Base-by-base conservation (phyloP, 345 rosid genomes). In the Melaleuca alternifolia region DNA sequence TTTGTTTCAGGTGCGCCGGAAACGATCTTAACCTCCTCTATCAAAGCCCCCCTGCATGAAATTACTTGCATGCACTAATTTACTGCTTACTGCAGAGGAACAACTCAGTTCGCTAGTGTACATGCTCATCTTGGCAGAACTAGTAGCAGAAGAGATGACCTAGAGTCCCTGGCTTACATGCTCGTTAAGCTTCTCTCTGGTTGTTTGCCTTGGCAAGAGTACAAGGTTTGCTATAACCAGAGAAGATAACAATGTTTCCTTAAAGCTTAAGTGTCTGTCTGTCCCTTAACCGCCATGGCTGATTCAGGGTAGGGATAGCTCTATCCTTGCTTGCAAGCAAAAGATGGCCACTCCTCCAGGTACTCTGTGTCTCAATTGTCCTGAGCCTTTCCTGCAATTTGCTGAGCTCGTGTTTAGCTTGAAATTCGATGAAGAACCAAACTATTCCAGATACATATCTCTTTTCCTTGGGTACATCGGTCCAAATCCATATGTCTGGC, bases 331-430 rank as follows among this genome's bases (percentile, higher is more conserved):
- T 44, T 86, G 87, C 87, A 81, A 86, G 62, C 82, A 86, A 57
- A 81, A 86, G 84, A 86, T 86, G 87, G 84, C 84, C 33, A 86
- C 76, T 37, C 82, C 87, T 81, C 87, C 85, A 14, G 85, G 56
- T 41, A 86, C 51, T 81, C 84, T 86, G 20, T 79, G 87, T 76
- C n/a, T 48, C 87, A 46, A 77, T 10, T 56, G 84, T 56, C 87
- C 84, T 24, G 18, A 53, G 51, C 87, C 84, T 15, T 57, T 86
- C 65, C 77, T 54, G 76, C 57, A 53, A 48, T 86, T 86, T 48
- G 16, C 50, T 12, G 87, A 81, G 71, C 51, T 52, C 20, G 57
- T 86, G 33, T 83, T 81, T 18, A 81, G 82, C 84, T 54, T 86
- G 85, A 81, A 86, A 48, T 81, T 86, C 30, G 56, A 86, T 8